A percentile compares a stretch with the other conserved stretches of the same genome.
phyloP scores from a whole-genome alignment of 371 early-diverging fungal genomes.

The Mortierella sp. region DNA sequence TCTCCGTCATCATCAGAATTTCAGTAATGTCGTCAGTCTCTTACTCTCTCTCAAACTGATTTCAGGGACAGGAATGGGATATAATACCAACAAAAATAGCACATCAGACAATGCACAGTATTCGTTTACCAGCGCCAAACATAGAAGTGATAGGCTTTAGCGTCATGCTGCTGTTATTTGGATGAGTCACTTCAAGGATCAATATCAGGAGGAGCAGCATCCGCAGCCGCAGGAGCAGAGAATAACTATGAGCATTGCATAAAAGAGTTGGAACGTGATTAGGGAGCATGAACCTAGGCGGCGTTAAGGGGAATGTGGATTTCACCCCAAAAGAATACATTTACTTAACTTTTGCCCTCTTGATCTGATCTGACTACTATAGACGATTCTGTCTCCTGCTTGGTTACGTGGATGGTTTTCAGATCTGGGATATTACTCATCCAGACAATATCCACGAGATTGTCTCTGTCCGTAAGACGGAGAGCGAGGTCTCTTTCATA shows the following conservation, averaged over 20 bases:
- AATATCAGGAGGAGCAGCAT: constrained; percentile 6
- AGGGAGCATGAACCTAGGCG: not conserved
- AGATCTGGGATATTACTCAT: constrained; percentile 83
- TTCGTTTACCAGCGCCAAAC: not conserved
- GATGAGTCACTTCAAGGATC: constrained; percentile 6
- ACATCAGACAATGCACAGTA: not conserved
- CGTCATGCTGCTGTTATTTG: not conserved
- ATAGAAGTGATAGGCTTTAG: not conserved
- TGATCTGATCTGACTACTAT: not conserved
- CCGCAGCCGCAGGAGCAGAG: constrained; percentile 1
- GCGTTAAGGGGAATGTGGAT: constrained; percentile 4
- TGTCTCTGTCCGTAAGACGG: constrained; percentile 67
- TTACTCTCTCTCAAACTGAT: constrained; percentile 4
- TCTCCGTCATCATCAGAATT: constrained; percentile 3
- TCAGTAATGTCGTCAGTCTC: constrained; percentile 12
- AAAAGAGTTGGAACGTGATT: constrained; percentile 11
- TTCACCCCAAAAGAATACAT: not conserved
- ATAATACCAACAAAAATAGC: not conserved
- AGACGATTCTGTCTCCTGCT: constrained; percentile 72
- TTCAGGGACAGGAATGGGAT: constrained; percentile 15
- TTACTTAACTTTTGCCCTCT: not conserved
- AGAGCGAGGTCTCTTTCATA: constrained; percentile 64
- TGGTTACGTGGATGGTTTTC: constrained; percentile 86
- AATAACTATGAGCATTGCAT: too few species aligned
- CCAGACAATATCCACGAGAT: constrained; percentile 80